Conservation (phyloP, 371 early-diverging fungal species). For the Syncephalis fuscata region DNA sequence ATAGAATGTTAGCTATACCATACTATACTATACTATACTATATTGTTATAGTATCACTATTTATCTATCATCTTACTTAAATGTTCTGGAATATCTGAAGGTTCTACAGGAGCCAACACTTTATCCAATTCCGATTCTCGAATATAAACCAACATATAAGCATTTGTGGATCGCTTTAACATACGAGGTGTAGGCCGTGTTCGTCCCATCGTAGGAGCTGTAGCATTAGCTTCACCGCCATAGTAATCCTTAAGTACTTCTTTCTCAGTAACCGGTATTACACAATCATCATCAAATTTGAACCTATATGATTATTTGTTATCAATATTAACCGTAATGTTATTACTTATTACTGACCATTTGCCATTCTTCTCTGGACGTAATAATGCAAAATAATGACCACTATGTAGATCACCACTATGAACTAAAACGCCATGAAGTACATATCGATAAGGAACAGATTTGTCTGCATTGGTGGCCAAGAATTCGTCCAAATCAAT, state of each 20-base stretch:
- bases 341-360: conserved; percentile 33
- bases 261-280: conserved; percentile 61
- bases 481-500: conserved; percentile 86
- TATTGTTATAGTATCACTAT: conserved; percentile 28
- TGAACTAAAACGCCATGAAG: conserved; percentile 96
- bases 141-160: conserved; percentile 95
- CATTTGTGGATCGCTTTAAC: conserved; percentile 74
- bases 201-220: conserved; percentile 5
- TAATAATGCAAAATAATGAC: conserved; percentile 94
- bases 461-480: conserved; percentile 37
- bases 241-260: conserved; percentile 95
- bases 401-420: conserved; percentile 87
- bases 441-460: conserved; percentile 54
- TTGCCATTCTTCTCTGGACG: conserved; percentile 58
- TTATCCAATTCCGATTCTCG: conserved; percentile 53
- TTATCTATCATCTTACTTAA: conserved; percentile 64
- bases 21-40: conserved; percentile 9
- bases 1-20: conserved; percentile 21
- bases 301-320: conserved; percentile 17
- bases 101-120: conserved; percentile 45
- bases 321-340: too few relatives aligned
- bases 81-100: conserved; percentile 66
- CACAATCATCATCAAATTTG: conserved; percentile 97
- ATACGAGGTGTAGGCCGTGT: conserved; percentile 14
- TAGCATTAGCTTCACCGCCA: conserved; percentile 57